Evolutionary conservation across 495 filamentous ascomycete genomes (phyloP).

Genomic region (Penicillium robsamsonii): DNA sequence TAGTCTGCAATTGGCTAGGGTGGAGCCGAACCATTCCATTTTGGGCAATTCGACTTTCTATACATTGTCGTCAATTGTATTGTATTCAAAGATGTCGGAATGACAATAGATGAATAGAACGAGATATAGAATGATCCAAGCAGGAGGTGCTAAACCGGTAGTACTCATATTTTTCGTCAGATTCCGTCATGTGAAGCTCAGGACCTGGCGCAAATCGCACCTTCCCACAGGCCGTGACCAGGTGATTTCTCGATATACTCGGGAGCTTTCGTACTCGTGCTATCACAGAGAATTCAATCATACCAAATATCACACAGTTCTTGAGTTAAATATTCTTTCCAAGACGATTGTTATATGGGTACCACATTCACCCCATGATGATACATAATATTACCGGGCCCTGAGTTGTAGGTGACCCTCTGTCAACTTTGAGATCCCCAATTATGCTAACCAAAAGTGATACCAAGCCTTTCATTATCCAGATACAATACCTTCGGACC

Average conservation of each 20-base stretch:
- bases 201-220: background rate
- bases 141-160: background rate
- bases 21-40: background rate
- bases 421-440: background rate
- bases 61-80: background rate
- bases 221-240: background rate
- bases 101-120: background rate
- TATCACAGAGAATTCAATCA: background rate
- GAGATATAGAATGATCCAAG: background rate
- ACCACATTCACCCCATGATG: background rate
- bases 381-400: background rate
- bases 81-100: background rate
- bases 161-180: background rate
- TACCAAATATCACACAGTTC: background rate
- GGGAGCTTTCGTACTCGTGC: background rate
- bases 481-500: background rate
- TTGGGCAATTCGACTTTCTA: background rate
- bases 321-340: background rate
- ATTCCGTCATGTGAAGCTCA: too few species aligned
- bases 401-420: background rate
- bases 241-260: background rate
- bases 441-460: background rate
- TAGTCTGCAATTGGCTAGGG: constrained; percentile 12
- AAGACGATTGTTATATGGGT: background rate
- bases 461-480: background rate